Evolutionary conservation across 768 basidiomycete genomes (phyloP), one percentile per base, ranked within the genome.

Genomic region (Suillus brevipes): DNA sequence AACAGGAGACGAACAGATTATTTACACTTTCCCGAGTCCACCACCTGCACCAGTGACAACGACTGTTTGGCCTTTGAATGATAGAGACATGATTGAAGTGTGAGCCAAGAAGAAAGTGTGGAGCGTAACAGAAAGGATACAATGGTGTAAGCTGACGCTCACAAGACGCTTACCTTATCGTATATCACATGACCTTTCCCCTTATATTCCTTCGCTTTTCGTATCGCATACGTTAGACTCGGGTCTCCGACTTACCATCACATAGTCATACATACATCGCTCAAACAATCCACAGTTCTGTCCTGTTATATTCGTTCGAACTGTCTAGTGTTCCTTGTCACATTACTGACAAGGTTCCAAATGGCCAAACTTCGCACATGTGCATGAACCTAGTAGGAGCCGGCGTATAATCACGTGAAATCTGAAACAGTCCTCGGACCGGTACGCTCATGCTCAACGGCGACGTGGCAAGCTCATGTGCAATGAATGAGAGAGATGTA

Each of bases 11-110:
- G 20, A 49, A 42, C 7, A 12, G 28, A 28, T 9, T 23, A 84
- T 92, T 71, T 73, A 99, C 92, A 92, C 86, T 80, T 87, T 90
- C 52, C 97, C 97, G 16, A 99, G 83, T 18, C 97, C 97, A 66
- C 95, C 94, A 16, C 97, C 97, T 50, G 95, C 96, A 55, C 97
- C 97, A 50, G 97, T 99, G 68, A 99, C 81, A 68, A 99, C 86
- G 64, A 95, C 92, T n/a, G 92, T 94, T 62, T 96, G 92, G 63
- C 89, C 89, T 77, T 91, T 88, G 83, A 94, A 97, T 3, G 89
- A 91, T 12, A 89, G 78, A 43, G 84, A 77, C 86, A 86, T 86
- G 23, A 61, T 72, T 23, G 25, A 67, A 42, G 58, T 77, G 43
- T 20, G 61, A 34, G 13, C 25, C 25, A 53, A 40, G 37, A 18